Evolutionary conservation across 306 rosid genomes (phyloP).

Genomic region (Erythrophleum fordii): DNA sequence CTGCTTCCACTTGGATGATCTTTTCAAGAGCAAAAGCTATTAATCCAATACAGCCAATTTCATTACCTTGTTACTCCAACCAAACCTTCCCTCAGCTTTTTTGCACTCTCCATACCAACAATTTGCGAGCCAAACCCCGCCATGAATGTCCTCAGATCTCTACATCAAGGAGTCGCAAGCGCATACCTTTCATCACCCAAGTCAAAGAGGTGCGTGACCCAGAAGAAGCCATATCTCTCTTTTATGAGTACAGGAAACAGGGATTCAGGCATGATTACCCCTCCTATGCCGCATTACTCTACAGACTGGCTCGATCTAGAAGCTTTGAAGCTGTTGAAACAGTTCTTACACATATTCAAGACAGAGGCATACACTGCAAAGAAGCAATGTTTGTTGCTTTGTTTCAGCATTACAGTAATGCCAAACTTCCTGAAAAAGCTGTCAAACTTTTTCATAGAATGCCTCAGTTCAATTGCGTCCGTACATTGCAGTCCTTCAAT

Average conservation of each 20-base stretch:
- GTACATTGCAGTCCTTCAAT: constrained; percentile 71
- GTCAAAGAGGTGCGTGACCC: constrained; percentile 61
- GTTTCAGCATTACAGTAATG: constrained; percentile 71
- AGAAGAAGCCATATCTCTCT: constrained; percentile 72
- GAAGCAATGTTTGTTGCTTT: constrained; percentile 72
- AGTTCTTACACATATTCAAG: constrained; percentile 51
- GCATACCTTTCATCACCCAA: constrained; percentile 63
- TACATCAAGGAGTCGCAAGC: constrained; percentile 43
- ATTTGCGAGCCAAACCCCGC: constrained; percentile 19
- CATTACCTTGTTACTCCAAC: constrained; percentile 27
- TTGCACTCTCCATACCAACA: constrained; percentile 30
- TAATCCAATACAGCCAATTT: constrained; percentile 19
- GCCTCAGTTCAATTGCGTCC: constrained; percentile 64
- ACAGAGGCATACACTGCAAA: constrained; percentile 59
- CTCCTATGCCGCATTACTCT: constrained; percentile 80
- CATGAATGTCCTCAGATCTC: constrained; percentile 31
- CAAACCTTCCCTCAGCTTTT: constrained; percentile 27
- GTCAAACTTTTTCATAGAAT: constrained; percentile 63
- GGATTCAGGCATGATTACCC: constrained; percentile 84
- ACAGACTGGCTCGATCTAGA: constrained; percentile 79
- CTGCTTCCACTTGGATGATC: constrained; percentile 42
- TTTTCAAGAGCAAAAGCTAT: constrained; percentile 36
- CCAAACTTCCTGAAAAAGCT: constrained; percentile 60
- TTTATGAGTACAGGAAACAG: constrained; percentile 53
- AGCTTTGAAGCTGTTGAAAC: constrained; percentile 66